A percentile compares a stretch with the other conserved stretches of the same genome.
These are phyloP conservation scores for Helminthosporium solani DNA, from an alignment of 2,329 filamentous ascomycete genomes.

Conservation along the genomic window DNA sequence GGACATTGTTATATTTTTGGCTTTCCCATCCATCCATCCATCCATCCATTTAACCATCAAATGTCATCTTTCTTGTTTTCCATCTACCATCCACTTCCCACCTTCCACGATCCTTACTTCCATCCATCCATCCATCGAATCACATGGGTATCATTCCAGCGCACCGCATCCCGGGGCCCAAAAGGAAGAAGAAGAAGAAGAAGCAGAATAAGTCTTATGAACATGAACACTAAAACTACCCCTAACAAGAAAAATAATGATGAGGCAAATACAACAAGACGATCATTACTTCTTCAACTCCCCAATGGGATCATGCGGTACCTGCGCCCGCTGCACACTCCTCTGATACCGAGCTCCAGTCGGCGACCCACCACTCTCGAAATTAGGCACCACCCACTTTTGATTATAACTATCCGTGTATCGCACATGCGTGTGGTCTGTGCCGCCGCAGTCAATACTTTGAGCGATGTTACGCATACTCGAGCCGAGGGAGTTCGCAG, in stretches of 20 bases:
- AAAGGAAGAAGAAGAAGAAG: neutral
- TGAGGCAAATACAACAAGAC: neutral
- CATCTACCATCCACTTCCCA: too few relatives aligned
- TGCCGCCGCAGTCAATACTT: neutral
- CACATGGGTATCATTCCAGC: neutral
- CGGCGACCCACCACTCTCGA: conserved; percentile 5
- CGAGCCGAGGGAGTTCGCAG: conserved; percentile 4
- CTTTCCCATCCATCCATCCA: too few relatives aligned
- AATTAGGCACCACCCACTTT: conserved; percentile 18
- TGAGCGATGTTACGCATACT: neutral
- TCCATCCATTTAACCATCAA: too few relatives aligned
- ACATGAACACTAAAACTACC: too few relatives aligned
- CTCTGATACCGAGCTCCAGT: neutral
- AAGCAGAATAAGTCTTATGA: too few relatives aligned
- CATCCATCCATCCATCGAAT: too few relatives aligned
- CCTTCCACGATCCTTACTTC: too few relatives aligned
- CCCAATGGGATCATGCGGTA: conserved; percentile 19
- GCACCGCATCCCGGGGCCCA: neutral
- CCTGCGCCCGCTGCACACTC: conserved; percentile 17
- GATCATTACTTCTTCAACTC: conserved; percentile 10
- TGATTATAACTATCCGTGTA: conserved; percentile 18
- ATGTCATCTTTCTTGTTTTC: too few relatives aligned
- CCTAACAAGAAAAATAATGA: too few relatives aligned
- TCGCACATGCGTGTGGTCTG: conserved; percentile 4
- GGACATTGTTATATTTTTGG: too few relatives aligned